Evolutionary conservation across 768 basidiomycete genomes (phyloP), one percentile per base, ranked within the genome.

Genomic region (Paxillus involutus): DNA sequence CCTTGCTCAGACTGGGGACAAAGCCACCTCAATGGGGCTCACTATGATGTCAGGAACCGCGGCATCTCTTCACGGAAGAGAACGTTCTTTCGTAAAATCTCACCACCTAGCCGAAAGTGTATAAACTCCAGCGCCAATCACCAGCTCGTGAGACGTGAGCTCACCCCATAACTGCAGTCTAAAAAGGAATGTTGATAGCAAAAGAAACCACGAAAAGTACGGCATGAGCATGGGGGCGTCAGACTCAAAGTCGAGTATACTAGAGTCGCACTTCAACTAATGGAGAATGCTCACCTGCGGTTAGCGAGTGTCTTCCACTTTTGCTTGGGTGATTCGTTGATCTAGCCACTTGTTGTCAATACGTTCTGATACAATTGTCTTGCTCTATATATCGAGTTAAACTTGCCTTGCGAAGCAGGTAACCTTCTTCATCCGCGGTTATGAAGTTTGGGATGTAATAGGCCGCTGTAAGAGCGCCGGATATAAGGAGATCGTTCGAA

Each of bases 381-480:
- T 41, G 48, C 33, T 44, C 26, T 17, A 49, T 41, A 46, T 47
- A 51, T 35, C 44, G 39, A 37, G 29, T 45, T 46, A 51, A 51
- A 61, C 59, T 60, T 55, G 86, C 92, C 80, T 94, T 94, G 52
- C 86, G 80, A 54, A 89, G 72, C 36, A 95, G 71, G 66, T 89
- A 88, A 37, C 76, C 73, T 63, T 96, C 92, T 72, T 96, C 93
- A 29, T 85, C 81, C 52, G 78, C 80, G 51, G 82, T 82, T 36
- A 89, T 75, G 67, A 94, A 94, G 58, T 91, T 76, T 6, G 89
- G 89, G 17, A 94, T 75, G 70, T 94, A 94, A 63, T 81, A 84
- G 3, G 76, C 75, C 51, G 78, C 75, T 43, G 71, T 63, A 42
- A 54, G 57, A 13, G 66, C 58, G 29, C 74, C 75, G 30, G 49